These are phyloP conservation scores for Phytophthora melonis DNA, from an alignment of 352 stramenopile genomes.

Conservation along the genomic window DNA sequence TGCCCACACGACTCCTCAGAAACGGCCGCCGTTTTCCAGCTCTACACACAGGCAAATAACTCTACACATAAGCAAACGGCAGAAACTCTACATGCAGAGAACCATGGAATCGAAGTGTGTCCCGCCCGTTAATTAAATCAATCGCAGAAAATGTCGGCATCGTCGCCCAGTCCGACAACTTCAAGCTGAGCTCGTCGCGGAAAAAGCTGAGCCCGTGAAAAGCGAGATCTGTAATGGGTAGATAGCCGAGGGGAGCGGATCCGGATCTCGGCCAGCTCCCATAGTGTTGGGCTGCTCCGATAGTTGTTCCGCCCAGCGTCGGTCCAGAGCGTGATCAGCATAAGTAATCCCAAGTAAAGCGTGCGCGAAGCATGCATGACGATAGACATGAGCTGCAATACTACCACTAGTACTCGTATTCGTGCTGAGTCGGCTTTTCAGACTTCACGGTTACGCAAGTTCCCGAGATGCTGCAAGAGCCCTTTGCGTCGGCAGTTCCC, in stretches of 20 bases:
- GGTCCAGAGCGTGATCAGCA: not conserved
- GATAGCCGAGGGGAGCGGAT: not conserved
- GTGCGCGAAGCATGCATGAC: conserved; percentile 2
- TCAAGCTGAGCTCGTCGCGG: conserved; percentile 27
- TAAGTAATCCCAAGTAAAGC: conserved; percentile 1
- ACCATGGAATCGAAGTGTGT: conserved; percentile 23
- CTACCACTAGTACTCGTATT: too few species aligned
- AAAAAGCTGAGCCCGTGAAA: not conserved
- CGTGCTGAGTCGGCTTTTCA: conserved; percentile 17
- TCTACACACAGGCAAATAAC: conserved; percentile 14
- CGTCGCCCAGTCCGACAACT: conserved; percentile 30
- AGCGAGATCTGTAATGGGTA: not conserved
- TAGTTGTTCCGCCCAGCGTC: not conserved
- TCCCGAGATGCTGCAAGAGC: not conserved
- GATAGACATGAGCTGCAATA: not conserved
- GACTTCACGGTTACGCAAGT: conserved; percentile 18
- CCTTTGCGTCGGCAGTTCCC: conserved; percentile 19
- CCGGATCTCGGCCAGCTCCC: conserved; percentile 1
- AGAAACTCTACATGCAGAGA: conserved; percentile 21
- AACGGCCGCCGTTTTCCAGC: conserved; percentile 16
- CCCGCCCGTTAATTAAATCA: conserved; percentile 14
- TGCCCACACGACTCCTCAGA: conserved; percentile 23
- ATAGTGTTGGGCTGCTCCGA: not conserved
- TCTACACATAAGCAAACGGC: conserved; percentile 1
- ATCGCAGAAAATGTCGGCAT: conserved; percentile 22